Evolutionary conservation across 352 stramenopile genomes (phyloP).

Genomic region (Globisporangium megalacanthum): DNA sequence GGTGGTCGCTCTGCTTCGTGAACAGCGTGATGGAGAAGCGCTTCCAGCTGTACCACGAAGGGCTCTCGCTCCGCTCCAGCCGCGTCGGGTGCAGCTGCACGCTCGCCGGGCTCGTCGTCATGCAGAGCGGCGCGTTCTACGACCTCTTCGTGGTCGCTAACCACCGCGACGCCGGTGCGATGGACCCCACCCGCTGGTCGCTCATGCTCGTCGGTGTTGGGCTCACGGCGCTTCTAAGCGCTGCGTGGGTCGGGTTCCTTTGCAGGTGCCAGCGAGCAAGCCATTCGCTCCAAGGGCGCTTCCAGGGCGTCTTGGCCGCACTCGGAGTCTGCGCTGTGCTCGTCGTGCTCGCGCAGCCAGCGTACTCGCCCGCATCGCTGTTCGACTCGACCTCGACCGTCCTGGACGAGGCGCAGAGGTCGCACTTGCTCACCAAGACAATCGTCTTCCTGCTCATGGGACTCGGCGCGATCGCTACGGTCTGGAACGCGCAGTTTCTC

Average conservation of each 20-base stretch:
- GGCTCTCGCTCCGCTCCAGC: conserved; percentile 32
- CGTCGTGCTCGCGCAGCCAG: conserved; percentile 34
- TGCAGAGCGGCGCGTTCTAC: conserved; percentile 35
- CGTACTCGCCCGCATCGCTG: conserved; percentile 9
- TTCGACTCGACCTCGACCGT: conserved; percentile 12
- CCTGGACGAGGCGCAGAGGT: conserved; percentile 18
- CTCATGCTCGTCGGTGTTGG: conserved; percentile 21
- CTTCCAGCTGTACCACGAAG: conserved; percentile 61
- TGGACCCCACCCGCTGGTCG: conserved; percentile 20
- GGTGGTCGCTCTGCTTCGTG: conserved; percentile 43
- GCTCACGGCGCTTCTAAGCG: conserved; percentile 4
- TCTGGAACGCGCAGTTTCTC: conserved; percentile 57
- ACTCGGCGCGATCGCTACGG: conserved; percentile 37
- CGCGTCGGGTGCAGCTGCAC: conserved; percentile 26
- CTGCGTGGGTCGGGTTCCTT: conserved; percentile 17
- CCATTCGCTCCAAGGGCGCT: conserved; percentile 18
- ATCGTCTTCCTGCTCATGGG: conserved; percentile 50
- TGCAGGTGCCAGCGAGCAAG: conserved; percentile 15
- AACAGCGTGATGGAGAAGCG: conserved; percentile 36
- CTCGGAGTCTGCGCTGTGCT: conserved; percentile 22
- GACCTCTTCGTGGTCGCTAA: conserved; percentile 16
- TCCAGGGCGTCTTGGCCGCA: conserved; percentile 28
- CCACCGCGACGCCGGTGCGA: conserved; percentile 4
- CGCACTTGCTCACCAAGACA: conserved; percentile 39
- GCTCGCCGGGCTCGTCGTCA: conserved; percentile 24